Conservation (phyloP, 495 filamentous ascomycete species). For the Beverwykella pulmonaria region DNA sequence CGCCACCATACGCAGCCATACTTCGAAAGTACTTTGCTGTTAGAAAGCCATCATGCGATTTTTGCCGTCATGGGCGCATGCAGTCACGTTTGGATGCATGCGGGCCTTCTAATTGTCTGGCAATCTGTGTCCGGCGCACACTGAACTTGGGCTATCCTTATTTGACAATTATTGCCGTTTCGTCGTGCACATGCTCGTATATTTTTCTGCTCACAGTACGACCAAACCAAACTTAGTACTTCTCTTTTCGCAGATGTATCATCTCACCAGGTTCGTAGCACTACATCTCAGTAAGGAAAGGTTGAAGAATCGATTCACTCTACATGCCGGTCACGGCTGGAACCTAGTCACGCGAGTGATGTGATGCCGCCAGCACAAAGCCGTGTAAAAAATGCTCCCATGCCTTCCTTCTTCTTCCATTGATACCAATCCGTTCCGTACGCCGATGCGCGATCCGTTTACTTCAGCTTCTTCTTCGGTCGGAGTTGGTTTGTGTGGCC, state of each 20-base stretch:
- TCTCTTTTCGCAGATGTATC: too few species aligned
- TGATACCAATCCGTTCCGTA: background rate
- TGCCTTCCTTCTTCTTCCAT: conserved; percentile 5
- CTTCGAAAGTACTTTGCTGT: too few species aligned
- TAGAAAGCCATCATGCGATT: too few species aligned
- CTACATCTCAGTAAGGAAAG: conserved; percentile 3
- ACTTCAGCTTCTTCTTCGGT: conserved; percentile 99
- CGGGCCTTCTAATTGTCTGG: too few species aligned
- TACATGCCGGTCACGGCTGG: conserved; percentile 4
- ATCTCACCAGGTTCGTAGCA: background rate
- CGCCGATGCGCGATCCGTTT: conserved; percentile 54
- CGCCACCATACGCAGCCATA: conserved; percentile 8
- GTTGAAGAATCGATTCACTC: conserved; percentile 13
- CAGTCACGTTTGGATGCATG: too few species aligned
- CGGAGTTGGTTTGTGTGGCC: conserved; percentile 99
- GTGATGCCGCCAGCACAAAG: conserved; percentile 5
- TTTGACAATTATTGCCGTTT: too few species aligned
- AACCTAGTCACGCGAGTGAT: background rate
- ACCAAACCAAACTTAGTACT: too few species aligned
- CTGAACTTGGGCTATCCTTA: too few species aligned
- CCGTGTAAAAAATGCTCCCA: conserved; percentile 4
- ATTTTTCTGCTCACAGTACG: background rate
- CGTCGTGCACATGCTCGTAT: too few species aligned
- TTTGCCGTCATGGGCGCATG: too few species aligned
- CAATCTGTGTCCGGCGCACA: too few species aligned